Conservation (phyloP, 305 asterid species). For the Fraxinus latifolia region DNA sequence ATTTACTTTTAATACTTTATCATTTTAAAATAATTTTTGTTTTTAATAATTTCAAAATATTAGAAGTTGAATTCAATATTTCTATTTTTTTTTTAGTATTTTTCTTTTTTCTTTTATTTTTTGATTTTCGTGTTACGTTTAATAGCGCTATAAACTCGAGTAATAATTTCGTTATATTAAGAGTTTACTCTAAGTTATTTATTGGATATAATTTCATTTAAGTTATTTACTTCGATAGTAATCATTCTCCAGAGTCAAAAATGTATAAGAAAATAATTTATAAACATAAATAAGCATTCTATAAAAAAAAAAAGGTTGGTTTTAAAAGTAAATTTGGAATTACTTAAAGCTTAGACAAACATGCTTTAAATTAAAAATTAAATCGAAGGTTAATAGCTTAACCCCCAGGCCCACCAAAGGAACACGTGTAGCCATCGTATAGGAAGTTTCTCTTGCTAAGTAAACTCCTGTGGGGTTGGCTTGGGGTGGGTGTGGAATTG, state of each 20-base stretch:
- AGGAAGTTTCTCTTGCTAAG: slow-evolving; percentile 13
- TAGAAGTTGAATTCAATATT: neutral
- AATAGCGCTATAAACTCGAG: neutral
- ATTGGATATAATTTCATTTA: neutral
- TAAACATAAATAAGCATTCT: neutral
- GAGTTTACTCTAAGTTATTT: neutral
- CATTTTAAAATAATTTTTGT: neutral
- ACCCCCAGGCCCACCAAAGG: neutral
- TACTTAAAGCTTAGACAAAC: neutral
- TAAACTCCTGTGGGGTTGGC: neutral
- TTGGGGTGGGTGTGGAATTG: neutral
- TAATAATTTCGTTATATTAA: too few relatives aligned
- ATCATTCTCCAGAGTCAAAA: neutral
- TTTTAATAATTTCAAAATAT: too few relatives aligned
- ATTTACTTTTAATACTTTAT: neutral
- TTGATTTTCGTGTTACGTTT: neutral
- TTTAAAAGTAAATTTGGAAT: neutral
- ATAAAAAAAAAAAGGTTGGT: neutral
- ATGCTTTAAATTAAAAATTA: neutral
- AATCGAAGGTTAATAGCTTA: neutral
- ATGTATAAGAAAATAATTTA: neutral
- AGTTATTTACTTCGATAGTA: neutral
- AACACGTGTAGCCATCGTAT: neutral
- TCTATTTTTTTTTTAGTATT: neutral
- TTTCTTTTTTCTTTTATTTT: neutral